Evolutionary conservation across 2,329 filamentous ascomycete genomes (phyloP).

Genomic region (Stachybotrys elegans): DNA sequence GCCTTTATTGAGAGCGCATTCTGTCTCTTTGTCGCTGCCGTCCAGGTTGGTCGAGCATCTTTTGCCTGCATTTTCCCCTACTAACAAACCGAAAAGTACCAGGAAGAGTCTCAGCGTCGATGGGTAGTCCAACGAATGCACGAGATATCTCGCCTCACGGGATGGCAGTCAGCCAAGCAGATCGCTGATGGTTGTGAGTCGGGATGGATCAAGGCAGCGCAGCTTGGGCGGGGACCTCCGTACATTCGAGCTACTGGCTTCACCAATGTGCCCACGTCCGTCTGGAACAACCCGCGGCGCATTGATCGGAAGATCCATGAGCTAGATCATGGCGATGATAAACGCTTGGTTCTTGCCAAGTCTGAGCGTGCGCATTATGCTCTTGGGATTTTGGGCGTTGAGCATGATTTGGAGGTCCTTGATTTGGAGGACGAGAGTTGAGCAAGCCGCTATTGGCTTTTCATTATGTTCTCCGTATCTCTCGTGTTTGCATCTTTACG

Average conservation of each 20-base stretch:
- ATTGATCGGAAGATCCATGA: slow-evolving; percentile 48
- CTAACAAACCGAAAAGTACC: slow-evolving; percentile 49
- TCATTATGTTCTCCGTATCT: too few species aligned
- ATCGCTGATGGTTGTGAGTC: slow-evolving; percentile 83
- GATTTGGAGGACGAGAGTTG: slow-evolving; percentile 42
- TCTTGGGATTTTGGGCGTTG: slow-evolving; percentile 71
- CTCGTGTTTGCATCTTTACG: too few species aligned
- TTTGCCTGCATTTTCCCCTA: slow-evolving; percentile 1
- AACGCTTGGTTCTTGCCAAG: slow-evolving; percentile 53
- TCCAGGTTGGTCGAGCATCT: slow-evolving; percentile 48
- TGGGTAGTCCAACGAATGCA: slow-evolving; percentile 73
- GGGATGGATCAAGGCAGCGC: slow-evolving; percentile 71
- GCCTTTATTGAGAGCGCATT: slow-evolving; percentile 80
- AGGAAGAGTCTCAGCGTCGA: slow-evolving; percentile 63
- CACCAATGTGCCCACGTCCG: slow-evolving; percentile 27
- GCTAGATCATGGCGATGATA: slow-evolving; percentile 34
- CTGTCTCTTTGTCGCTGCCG: slow-evolving; percentile 78
- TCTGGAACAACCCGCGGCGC: slow-evolving; percentile 46
- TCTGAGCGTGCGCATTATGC: slow-evolving; percentile 67
- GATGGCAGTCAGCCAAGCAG: slow-evolving; percentile 78
- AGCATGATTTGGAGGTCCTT: slow-evolving; percentile 65
- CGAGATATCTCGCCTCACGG: slow-evolving; percentile 73
- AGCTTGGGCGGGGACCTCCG: slow-evolving; percentile 69
- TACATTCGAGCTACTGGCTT: slow-evolving; percentile 51
- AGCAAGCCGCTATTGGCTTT: too few species aligned